Base-by-base conservation (phyloP, 2,329 filamentous ascomycete species). In the Calonectria pauciramosa region DNA sequence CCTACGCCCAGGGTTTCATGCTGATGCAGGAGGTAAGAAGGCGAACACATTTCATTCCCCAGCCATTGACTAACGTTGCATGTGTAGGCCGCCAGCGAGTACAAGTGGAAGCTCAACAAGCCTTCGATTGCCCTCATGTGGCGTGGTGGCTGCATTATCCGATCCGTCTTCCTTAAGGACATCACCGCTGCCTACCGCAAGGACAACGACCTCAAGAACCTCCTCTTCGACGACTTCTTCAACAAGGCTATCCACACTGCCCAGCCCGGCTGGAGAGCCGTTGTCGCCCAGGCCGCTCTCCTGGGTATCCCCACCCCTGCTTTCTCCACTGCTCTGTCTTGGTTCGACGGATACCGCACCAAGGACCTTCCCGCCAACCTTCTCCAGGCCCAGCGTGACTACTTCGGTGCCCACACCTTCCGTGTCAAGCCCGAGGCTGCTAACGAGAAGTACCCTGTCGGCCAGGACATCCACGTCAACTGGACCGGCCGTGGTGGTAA, bases 121-220 rank as follows among this genome's bases (percentile, higher is more conserved):
- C 97, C 97, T 80, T 98, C 97, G 83, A 99, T 99, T 84, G 97
- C 97, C 82, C 94, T 99, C 85, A 99, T 99, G 97, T 99, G 97
- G 97, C 95, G 97, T 87, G 97, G 97, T 90, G 97, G 97, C 82
- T 99, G 97, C 92, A 99, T 99, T 84, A 99, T 99, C 90, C 96
- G 97, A 87, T 99, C 97, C 80, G 97, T 99, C 85, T 99, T 99
- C 95, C 90, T 99, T 80, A 99, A 99, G 93, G 96, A 99, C 87
- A 99, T 99, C 89, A 99, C 97, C 82, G 94, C 94, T 80, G 97
- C 97, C 69, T 99, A 98, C 93, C 96, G 96, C 89, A 93, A 92
- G 81, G 93, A 98, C 91, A 94, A 95, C 80, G 94, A 98, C 80
- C 94, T 99, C 79, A 94, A 98, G 93, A 99, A 99, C 92, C 90